Base-by-base conservation (phyloP, 1,284 basidiomycete species). In the Trametes sp. region DNA sequence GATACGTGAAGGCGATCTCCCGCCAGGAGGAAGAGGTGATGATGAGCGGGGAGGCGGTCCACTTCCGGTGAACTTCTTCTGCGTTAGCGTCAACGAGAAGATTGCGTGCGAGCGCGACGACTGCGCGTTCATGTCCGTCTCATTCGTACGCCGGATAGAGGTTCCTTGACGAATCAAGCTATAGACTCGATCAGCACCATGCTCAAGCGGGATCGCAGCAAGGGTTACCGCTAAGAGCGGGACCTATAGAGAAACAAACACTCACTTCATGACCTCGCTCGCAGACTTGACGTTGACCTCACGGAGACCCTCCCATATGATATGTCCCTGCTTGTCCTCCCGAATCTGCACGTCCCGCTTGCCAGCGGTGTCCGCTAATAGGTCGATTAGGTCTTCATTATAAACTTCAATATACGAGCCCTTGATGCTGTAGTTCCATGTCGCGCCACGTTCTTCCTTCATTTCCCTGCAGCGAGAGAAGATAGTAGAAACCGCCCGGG, bases 51-150 rank as follows among this genome's bases (percentile, higher is more conserved):
- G 87, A 4, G 90, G 88, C 16, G 80, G 77, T 7, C 85, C 83
- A 45, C 86, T 84, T 28, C 92, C 92, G 29, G 82, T 83, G 71
- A 80, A 92, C 75, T 91, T 93, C 81, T 90, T 92, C 80, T 98
- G 97, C 1, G 88, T 93, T 54, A 99, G 82, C 7, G 94, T 98
- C 61, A 99, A 83, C 48, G 96, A 98, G 78, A 99, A 99, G 78
- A 99, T 98, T 60, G 98, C 97, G 84, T 99, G 97, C 26, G 95
- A 98, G 66, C 97, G 93, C 48, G 96, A 98, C 0, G 94, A 97
- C 75, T 98, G 95, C 5, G 95, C 93, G 75, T 99, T 99, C 97
- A 99, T 98, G 73, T 96, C 95, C 42, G 97, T 99, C 77, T 98
- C 95, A 70, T 97, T 96, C 7, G 98, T 99, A 58, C 96, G 88